Evolutionary conservation across 257 asterid genomes (phyloP).

Genomic region (Prunella vulgaris): DNA sequence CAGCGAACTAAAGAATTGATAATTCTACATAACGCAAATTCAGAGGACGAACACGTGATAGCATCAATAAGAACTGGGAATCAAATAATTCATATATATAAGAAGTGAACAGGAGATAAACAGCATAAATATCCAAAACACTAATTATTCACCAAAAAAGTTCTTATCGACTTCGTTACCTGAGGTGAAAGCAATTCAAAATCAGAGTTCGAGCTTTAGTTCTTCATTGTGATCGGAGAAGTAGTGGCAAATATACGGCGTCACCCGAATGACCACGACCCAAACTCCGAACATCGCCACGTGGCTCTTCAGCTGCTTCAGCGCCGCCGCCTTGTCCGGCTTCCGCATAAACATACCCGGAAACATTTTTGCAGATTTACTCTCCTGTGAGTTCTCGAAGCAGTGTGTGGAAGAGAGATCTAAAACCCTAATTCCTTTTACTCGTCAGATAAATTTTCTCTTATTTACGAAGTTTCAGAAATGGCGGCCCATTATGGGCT

Average conservation of each 20-base stretch:
- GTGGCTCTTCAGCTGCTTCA: constrained; percentile 87
- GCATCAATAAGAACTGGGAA: not conserved
- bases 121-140: not conserved
- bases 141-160: not conserved
- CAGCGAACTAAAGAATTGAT: not conserved
- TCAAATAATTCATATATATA: not conserved
- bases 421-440: constrained; percentile 37
- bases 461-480: not conserved
- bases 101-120: not conserved
- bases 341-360: constrained; percentile 81
- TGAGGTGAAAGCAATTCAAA: not conserved
- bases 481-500: not conserved
- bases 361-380: constrained; percentile 51
- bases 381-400: not conserved
- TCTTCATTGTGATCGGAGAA: constrained; percentile 62
- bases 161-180: constrained; percentile 17
- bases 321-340: constrained; percentile 84
- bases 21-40: not conserved
- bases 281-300: constrained; percentile 73
- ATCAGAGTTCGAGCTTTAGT: constrained; percentile 56
- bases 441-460: not conserved
- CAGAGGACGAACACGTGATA: not conserved
- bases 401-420: not conserved
- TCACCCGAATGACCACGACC: constrained; percentile 68
- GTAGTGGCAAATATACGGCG: constrained; percentile 80